Base-by-base conservation (phyloP, 768 basidiomycete species). In the Lactarius hatsudake region DNA sequence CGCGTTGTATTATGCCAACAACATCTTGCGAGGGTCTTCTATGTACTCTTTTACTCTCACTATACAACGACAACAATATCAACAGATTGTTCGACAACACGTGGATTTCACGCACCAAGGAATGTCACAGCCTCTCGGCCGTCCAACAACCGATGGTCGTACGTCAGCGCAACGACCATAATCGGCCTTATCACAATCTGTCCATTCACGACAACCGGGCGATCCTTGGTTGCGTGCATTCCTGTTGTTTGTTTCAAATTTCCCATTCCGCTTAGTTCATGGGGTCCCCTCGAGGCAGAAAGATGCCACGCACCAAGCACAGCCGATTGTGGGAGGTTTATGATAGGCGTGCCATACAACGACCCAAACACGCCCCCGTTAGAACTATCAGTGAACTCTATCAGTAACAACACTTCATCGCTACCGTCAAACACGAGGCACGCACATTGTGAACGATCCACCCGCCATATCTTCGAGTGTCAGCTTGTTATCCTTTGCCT, bases 311-410 rank as follows among this genome's bases (percentile, higher is more conserved):
- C 72, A 83, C 91, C 96, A 63, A 99, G 86, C 8, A 98, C 94
- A 61, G 95, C 96, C 28, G 94, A 80, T 76, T 98, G 96, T 5
- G 96, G 96, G 55, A 96, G 81, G 82, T 98, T 98, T 80, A 98
- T 96, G 75, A 99, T 99, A 43, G 96, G 96, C n/a, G 96, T 99
- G 48, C 96, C 96, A 74, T 90, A 97, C 59, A 99, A 81, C 59
- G 94, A 96, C 54, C 96, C 96, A 74, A 99, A 99, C 76, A 99
- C 96, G 73, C 96, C 96, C 55, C 96, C 97, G 75, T 99, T 99
- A 48, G 97, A 98, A 78, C 94, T 96, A 69, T 28, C 68, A 43
- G 65, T 54, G 51, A 57, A 48, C 56, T 42, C 63, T 68, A 68
- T 68, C 63, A 68, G 60, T 12, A 61, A 58, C 54, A 36, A 34